Evolutionary conservation across 129 eudicot genomes (phyloP), one percentile per base, ranked within the genome.

Genomic region (Tagetes erecta): DNA sequence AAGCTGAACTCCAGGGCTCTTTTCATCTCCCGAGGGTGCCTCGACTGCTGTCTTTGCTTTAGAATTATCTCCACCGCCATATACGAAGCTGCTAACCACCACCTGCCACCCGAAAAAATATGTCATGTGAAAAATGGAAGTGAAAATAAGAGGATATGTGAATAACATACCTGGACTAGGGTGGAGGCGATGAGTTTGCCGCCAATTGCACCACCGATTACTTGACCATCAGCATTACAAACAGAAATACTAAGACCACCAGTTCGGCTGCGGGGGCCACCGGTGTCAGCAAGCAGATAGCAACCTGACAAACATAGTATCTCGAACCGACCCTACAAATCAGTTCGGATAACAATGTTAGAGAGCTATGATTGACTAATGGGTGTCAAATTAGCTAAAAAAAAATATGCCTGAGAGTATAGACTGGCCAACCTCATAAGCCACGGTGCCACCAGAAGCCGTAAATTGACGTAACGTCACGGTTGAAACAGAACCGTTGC

Each of bases 171-270:
- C 99, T 95, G 99, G 60, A 91, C 94, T 8, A 90, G 72, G 72
- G 84, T 87, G 49, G 96, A 83, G 8, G 99, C 99, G 3, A 80
- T 76, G 41, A 95, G 95, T 78, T 83, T 85, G 33, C 99, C 99
- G 7, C 89, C 99, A 55, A 95, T 76, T 65, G 89, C 94, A 65
- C 99, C 99, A 0, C 99, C 99, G 30, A 95, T 75, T 20, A 95
- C 92, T 44, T 84, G 96, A 62, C 99, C 99, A 60, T 91, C 99
- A 8, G 87, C 82, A 70, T 90, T 84, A 72, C 97, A 82, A 33
- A 91, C 83, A 20, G 99, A 95, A 49, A 95, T 81, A 75, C 97
- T 95, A 60, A 95, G 69, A 72, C 99, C 93, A 45, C 99, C 99
- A 1, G 94, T 91, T 35, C 97, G 88, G 70, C 83, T 75, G 45